Percentiles rank a stretch among this genome's conserved stretches.
phyloP scores from a whole-genome alignment of 805 yeast genomes.

The Saccharomycopsis fodiens region DNA sequence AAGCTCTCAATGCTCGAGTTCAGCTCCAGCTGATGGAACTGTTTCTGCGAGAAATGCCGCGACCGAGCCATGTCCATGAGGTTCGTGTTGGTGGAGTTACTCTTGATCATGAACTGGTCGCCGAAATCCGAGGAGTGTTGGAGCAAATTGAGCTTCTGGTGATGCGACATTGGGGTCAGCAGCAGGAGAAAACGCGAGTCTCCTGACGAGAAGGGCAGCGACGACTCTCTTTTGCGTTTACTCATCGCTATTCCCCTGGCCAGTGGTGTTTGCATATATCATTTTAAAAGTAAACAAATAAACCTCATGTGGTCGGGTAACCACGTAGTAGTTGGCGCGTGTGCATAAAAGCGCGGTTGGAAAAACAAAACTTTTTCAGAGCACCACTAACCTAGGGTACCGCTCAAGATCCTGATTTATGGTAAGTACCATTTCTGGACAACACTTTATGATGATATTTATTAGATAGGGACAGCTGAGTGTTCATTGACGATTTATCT shows the following conservation, averaged over 20 bases:
- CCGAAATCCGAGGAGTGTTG: neutral
- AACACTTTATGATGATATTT: constrained; percentile 12
- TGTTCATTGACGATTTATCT: constrained; percentile 18
- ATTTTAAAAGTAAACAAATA: neutral
- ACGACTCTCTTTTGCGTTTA: constrained; percentile 19
- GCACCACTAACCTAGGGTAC: too few species aligned
- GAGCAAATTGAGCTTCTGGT: neutral
- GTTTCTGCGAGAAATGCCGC: constrained; percentile 2
- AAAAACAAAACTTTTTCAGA: too few species aligned
- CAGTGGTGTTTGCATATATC: neutral
- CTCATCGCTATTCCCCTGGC: constrained; percentile 6
- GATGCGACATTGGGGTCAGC: neutral
- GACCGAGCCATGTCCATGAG: neutral
- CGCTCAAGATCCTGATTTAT: too few species aligned
- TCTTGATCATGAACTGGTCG: constrained; percentile 1
- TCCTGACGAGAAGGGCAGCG: constrained; percentile 5
- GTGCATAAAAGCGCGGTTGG: too few species aligned
- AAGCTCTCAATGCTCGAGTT: constrained; percentile 12
- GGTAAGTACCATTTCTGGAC: too few species aligned
- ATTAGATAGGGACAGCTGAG: constrained; percentile 21
- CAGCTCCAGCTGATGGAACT: constrained; percentile 10
- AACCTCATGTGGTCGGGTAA: too few species aligned
- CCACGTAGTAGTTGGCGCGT: too few species aligned
- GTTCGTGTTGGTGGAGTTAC: neutral
- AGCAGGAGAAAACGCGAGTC: neutral